Conservation (phyloP, 768 basidiomycete genomes). For the Vishniacozyma victoriae region DNA sequence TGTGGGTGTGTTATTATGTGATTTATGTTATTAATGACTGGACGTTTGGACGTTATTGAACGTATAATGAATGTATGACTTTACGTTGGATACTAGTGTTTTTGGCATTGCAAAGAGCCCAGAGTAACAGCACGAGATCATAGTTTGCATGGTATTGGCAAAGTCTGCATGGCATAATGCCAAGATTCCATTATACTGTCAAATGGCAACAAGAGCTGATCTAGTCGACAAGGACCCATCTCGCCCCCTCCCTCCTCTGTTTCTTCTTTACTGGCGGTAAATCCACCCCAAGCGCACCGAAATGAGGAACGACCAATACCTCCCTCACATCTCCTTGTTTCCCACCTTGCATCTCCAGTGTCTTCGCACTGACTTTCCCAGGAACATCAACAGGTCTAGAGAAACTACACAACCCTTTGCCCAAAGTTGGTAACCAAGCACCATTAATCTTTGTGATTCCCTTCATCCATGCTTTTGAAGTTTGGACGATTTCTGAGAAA, state of each 20-base stretch:
- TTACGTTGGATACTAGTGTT: too few relatives aligned
- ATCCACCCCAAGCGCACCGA: constrained; percentile 81
- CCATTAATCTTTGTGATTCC: constrained; percentile 80
- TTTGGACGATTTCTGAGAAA: constrained; percentile 74
- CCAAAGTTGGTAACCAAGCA: constrained; percentile 76
- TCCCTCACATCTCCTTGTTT: constrained; percentile 47
- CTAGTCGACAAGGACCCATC: constrained; percentile 47
- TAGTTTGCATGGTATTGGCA: too few relatives aligned
- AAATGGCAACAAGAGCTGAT: too few relatives aligned
- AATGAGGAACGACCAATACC: constrained; percentile 72
- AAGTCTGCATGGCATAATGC: too few relatives aligned
- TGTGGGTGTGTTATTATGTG: constrained; percentile 19
- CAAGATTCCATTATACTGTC: too few relatives aligned
- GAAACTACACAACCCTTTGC: constrained; percentile 76
- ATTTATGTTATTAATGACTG: too few relatives aligned
- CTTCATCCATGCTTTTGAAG: constrained; percentile 67
- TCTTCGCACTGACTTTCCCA: constrained; percentile 38
- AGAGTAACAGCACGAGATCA: too few relatives aligned
- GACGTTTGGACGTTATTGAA: too few relatives aligned
- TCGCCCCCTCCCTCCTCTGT: constrained; percentile 45
- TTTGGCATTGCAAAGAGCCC: too few relatives aligned
- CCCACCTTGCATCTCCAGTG: constrained; percentile 40
- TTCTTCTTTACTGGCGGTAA: constrained; percentile 63
- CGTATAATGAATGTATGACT: too few relatives aligned
- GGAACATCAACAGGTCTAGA: constrained; percentile 70